Evolutionary conservation across 2,329 filamentous ascomycete species (phyloP), one percentile per base, ranked within the genome.

Genomic region (Penicillium sp.): DNA sequence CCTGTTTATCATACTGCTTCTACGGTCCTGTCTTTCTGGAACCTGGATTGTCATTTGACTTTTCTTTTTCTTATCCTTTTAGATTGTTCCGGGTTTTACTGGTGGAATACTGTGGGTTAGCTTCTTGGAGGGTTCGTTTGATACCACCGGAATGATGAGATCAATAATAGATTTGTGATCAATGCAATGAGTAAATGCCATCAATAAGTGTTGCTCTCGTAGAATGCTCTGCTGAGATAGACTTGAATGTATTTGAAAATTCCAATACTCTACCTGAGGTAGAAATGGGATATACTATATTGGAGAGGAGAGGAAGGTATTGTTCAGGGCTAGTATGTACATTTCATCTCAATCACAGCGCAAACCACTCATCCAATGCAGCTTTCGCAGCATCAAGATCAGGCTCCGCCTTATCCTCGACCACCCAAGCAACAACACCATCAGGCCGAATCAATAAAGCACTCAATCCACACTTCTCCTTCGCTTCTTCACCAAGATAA

Each of bases 391-490:
- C 8, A 18, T 29, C 10, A 27, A 42, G 5, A 42, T 30, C 39
- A n/a, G 10, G 7, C 39, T 42, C 10, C 6, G 10, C 24, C 12
- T 29, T 7, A 4, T 20, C 39, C 7, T 30, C 39, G 23, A 54
- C 52, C 5, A 59, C 61, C 69, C 68, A 72, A n/a, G 66, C 67
- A 34, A 69, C 64, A 46, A 67, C 42, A 0, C 68, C 70, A 57
- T 72, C 69, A 5, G 67, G 67, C 6, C 69, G 62, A 20, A 70
- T 48, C 47, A 72, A 41, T 37, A 71, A 51, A 6, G 63, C 61
- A 1, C 57, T 50, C 7, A 72, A 41, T 0, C 61, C 66, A 7
- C 59, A 43, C 21, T 39, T 41, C 15, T 55, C 44, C 29, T 50
- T 52, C 13, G 46, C 46, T 24, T 27, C 51, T 30, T 21, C 5